Percentiles rank a stretch among this genome's conserved stretches.
phyloP scores from a whole-genome alignment of 495 filamentous ascomycete species.

The Aspergillus olivimuriae region DNA sequence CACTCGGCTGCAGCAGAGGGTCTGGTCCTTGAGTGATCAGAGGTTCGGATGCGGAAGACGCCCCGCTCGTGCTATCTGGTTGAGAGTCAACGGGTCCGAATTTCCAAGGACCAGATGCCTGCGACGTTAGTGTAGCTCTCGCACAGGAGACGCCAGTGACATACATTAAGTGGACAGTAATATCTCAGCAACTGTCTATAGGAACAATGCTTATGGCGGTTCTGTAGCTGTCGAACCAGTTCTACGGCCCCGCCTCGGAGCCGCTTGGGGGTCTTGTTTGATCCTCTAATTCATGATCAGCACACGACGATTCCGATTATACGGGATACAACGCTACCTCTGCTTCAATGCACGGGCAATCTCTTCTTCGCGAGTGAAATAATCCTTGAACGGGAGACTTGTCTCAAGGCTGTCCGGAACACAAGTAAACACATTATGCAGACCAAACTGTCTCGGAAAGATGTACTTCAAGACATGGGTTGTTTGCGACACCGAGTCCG shows the following conservation, averaged over 20 bases:
- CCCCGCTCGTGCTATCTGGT: constrained; percentile 2
- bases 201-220: constrained; percentile 63
- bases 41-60: constrained; percentile 15
- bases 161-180: constrained; percentile 64
- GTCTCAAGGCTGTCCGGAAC: constrained; percentile 56
- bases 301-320: neutral
- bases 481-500: constrained; percentile 43
- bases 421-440: constrained; percentile 88
- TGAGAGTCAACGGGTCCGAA: constrained; percentile 16
- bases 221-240: constrained; percentile 63
- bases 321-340: constrained; percentile 1
- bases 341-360: constrained; percentile 41
- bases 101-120: constrained; percentile 28
- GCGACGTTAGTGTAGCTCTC: constrained; percentile 6
- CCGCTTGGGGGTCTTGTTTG: constrained; percentile 61
- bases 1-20: neutral
- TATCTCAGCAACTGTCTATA: constrained; percentile 70
- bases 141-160: constrained; percentile 7
- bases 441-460: constrained; percentile 82
- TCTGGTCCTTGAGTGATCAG: constrained; percentile 26
- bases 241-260: constrained; percentile 55
- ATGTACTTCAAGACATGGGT: constrained; percentile 83
- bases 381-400: constrained; percentile 68
- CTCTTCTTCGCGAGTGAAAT: constrained; percentile 76
- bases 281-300: constrained; percentile 6